Evolutionary conservation across 1,139 yeast genomes (phyloP).

Genomic region (Pichia sp.): DNA sequence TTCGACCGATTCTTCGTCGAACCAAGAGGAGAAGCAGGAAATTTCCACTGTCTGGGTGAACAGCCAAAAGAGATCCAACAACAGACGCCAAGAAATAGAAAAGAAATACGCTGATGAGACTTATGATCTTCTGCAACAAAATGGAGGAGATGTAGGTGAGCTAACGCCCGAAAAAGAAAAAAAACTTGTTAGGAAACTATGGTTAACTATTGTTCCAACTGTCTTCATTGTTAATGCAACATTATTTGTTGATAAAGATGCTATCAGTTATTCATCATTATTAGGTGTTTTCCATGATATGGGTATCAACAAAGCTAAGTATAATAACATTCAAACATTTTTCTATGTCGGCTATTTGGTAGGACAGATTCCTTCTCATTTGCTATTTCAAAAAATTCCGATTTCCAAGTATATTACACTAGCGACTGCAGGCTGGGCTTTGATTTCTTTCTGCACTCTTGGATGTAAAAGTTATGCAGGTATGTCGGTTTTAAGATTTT

Average conservation of each 20-base stretch:
- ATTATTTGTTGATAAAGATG: slow-evolving; percentile 42
- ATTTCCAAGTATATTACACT: slow-evolving; percentile 31
- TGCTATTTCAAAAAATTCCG: slow-evolving; percentile 33
- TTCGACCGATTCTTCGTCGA: background rate
- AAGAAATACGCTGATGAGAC: slow-evolving; percentile 33
- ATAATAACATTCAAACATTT: slow-evolving; percentile 37
- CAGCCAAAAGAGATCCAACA: background rate
- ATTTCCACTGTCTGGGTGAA: background rate
- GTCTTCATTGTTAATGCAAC: slow-evolving; percentile 33
- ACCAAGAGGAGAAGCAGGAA: background rate
- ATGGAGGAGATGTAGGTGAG: slow-evolving; percentile 29
- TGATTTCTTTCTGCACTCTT: slow-evolving; percentile 31
- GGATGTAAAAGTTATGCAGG: slow-evolving; percentile 33
- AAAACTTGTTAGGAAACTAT: slow-evolving; percentile 28
- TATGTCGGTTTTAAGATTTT: slow-evolving; percentile 32
- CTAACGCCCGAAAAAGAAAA: slow-evolving; percentile 31
- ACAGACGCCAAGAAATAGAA: slow-evolving; percentile 3
- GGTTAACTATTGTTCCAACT: slow-evolving; percentile 23
- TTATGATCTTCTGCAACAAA: slow-evolving; percentile 30
- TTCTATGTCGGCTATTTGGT: slow-evolving; percentile 42
- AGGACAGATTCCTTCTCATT: slow-evolving; percentile 32
- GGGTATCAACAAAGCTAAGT: slow-evolving; percentile 33
- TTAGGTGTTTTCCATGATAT: slow-evolving; percentile 43
- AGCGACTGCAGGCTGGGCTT: slow-evolving; percentile 33
- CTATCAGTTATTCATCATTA: slow-evolving; percentile 41